These are phyloP conservation scores for Jatropha curcas DNA, from an alignment of 345 rosid species.

Conservation along the genomic window DNA sequence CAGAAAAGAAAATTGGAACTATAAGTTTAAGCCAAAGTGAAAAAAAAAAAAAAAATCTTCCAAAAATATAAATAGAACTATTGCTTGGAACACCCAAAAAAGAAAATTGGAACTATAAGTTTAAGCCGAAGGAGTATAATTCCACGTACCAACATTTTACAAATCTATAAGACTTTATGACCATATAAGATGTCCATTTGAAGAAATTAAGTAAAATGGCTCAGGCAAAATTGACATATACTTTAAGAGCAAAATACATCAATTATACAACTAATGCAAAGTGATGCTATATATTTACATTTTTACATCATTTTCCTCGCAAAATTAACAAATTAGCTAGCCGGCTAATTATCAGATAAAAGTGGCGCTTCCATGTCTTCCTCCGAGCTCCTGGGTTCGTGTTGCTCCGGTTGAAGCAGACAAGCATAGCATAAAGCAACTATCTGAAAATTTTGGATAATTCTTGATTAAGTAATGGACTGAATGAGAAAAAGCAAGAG, in stretches of 20 bases:
- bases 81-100: too few species aligned
- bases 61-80: too few species aligned
- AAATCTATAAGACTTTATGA: too few species aligned
- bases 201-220: neutral
- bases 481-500: neutral
- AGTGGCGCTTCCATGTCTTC: constrained; percentile 44
- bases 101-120: too few species aligned
- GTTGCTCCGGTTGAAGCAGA: constrained; percentile 30
- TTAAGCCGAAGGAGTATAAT: too few species aligned
- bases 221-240: neutral
- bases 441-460: constrained; percentile 16
- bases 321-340: neutral
- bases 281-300: neutral
- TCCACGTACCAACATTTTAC: too few species aligned
- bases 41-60: too few species aligned
- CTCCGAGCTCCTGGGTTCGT: neutral
- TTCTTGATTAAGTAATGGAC: neutral
- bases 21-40: too few species aligned
- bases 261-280: neutral
- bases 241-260: neutral
- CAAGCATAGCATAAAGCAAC: constrained; percentile 40
- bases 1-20: too few species aligned
- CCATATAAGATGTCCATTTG: neutral
- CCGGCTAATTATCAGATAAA: neutral
- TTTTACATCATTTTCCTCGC: neutral